Evolutionary conservation across 768 basidiomycete genomes (phyloP), one percentile per base, ranked within the genome.

Genomic region (Lyophyllum semitale): DNA sequence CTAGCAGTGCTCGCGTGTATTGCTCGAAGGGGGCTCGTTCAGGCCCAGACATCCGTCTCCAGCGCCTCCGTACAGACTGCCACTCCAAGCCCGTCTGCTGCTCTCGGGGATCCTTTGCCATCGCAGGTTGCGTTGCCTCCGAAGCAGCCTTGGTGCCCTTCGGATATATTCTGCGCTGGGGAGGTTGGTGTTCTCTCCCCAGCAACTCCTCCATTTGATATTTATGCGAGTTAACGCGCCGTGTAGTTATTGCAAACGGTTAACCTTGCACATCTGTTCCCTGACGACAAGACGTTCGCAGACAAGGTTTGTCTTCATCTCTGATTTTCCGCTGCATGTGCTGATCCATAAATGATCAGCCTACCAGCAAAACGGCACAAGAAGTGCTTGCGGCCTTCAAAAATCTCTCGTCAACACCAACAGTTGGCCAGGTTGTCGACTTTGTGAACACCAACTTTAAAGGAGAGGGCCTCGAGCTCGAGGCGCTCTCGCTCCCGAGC

Each of bases 211-310:
- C 5, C 25, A 17, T 26, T 23, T 44, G 8, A 1, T 12, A 27
- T 8, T 8, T 18, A 15, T 40, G 9, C 43, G 3, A 15, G 25
- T 52, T 45, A 23, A 62, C 50, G 44, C 54, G 62, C 38, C 32
- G 27, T 33, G 7, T 62, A 93, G 91, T 65, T 93, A 8, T 76
- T 97, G 23, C 93, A 96, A 81, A 88, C 91, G 1, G 85, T 95
- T 57, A 88, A 93, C 67, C 62, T 96, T 57, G 92, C 93, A 0
- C 68, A 79, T 38, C 72, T 89, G 25, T 97, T 80, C 66, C 67
- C 79, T 0, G 95, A 97, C 69, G 84, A 87, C 43, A 96, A 97
- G 73, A 95, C 91, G 0, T 87, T 96, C 68, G 89, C 90, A 8
- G 95, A 96, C 77, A 84, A 84, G 67, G 79, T 76, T 51, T 4